phyloP scores from a whole-genome alignment of 306 rosid genomes.

The Cicer yamashitae region DNA sequence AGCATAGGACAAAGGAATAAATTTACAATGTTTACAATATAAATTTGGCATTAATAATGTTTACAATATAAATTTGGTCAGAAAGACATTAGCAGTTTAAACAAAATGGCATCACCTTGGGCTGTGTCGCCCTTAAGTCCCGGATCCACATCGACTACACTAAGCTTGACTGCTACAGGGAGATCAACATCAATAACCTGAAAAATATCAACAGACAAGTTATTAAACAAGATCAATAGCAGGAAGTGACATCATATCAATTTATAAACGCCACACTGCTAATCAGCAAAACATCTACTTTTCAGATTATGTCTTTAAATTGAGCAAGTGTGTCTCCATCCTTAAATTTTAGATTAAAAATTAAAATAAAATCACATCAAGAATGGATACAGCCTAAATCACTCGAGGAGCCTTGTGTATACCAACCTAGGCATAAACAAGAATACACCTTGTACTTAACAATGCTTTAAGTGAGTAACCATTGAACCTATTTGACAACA shows the following conservation, averaged over 20 bases:
- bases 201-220: slow-evolving; percentile 33
- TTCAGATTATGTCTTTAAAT: background rate
- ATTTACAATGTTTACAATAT: background rate
- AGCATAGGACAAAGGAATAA: slow-evolving; percentile 1
- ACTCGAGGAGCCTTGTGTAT: background rate
- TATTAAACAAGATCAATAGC: slow-evolving; percentile 9
- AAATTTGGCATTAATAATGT: slow-evolving; percentile 17
- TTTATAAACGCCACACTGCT: slow-evolving; percentile 32
- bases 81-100: slow-evolving; percentile 29
- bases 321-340: background rate
- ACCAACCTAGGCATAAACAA: slow-evolving; percentile 20
- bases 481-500: background rate
- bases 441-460: background rate
- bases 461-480: background rate
- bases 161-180: slow-evolving; percentile 68
- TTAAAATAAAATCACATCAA: background rate
- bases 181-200: slow-evolving; percentile 89
- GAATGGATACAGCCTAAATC: background rate
- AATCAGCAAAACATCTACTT: background rate
- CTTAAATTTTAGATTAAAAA: background rate
- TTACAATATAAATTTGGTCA: slow-evolving; percentile 21
- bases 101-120: slow-evolving; percentile 63
- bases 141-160: slow-evolving; percentile 76
- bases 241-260: background rate
- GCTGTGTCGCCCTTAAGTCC: slow-evolving; percentile 90